A percentile compares a stretch with the other conserved stretches of the same genome.
These are phyloP conservation scores for Solanum raphanifolium DNA, from an alignment of 257 asterid genomes.

Conservation along the genomic window DNA sequence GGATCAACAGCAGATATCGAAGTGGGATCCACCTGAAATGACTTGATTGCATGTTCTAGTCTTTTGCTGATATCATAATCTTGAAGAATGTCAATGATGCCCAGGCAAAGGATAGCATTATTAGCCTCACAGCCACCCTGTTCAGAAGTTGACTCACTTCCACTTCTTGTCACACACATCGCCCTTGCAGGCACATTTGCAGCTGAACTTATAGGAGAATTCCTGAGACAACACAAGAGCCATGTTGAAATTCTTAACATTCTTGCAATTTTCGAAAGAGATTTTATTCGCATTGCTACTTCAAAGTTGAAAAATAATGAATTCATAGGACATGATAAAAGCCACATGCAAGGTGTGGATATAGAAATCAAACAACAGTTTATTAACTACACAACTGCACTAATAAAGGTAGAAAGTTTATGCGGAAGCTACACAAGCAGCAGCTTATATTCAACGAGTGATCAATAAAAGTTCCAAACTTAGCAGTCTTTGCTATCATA, in stretches of 20 bases:
- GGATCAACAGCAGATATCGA: constrained; percentile 84
- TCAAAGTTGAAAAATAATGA: neutral
- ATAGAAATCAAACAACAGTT: neutral
- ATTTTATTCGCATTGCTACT: neutral
- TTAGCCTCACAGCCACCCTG: constrained; percentile 30
- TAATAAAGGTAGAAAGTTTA: neutral
- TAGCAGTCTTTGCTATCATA: neutral
- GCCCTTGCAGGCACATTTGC: constrained; percentile 75
- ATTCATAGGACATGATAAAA: neutral
- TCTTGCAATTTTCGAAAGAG: neutral
- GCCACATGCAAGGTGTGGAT: neutral
- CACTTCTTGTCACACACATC: constrained; percentile 38
- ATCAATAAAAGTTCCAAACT: neutral
- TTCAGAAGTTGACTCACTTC: constrained; percentile 33
- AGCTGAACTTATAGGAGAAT: constrained; percentile 42
- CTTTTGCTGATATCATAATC: constrained; percentile 75
- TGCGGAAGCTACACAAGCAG: neutral
- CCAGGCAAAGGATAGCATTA: constrained; percentile 68
- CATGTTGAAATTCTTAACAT: neutral
- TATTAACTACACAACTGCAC: neutral
- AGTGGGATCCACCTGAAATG: constrained; percentile 55
- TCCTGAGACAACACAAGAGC: constrained; percentile 29
- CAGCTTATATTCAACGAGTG: neutral
- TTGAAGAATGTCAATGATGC: constrained; percentile 73
- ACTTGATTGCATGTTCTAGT: constrained; percentile 71